Percentiles rank a stretch among this genome's conserved stretches.
These are phyloP conservation scores for Asclepias syriaca DNA, from an alignment of 257 asterid genomes.

Conservation along the genomic window DNA sequence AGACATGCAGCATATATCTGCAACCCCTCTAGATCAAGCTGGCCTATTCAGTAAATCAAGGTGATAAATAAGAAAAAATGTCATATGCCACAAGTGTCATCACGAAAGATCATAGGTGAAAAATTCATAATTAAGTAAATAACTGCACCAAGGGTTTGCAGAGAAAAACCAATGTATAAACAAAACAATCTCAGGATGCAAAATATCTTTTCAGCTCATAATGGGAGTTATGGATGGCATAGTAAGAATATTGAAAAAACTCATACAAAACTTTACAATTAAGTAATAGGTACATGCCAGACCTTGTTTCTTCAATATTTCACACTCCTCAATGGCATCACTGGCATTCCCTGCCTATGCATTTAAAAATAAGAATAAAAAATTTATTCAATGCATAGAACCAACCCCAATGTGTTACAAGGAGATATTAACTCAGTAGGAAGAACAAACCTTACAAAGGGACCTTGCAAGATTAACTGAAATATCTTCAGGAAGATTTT, in stretches of 20 bases:
- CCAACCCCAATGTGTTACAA: neutral
- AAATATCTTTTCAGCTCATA: neutral
- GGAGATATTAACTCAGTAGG: neutral
- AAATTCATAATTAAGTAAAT: neutral
- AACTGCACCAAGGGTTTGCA: neutral
- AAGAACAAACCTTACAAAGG: constrained; percentile 58
- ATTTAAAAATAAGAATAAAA: constrained; percentile 14
- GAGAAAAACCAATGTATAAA: neutral
- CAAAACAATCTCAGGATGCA: neutral
- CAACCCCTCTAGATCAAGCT: constrained; percentile 60
- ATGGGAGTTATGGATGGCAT: neutral
- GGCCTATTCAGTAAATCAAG: constrained; percentile 55
- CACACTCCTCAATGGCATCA: constrained; percentile 77
- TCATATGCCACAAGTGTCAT: neutral
- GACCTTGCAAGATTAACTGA: constrained; percentile 82
- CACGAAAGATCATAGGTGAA: neutral
- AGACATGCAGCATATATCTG: constrained; percentile 79
- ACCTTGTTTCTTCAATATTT: constrained; percentile 68
- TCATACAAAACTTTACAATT: neutral
- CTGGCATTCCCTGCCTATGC: constrained; percentile 67
- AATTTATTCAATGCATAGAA: neutral
- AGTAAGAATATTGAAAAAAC: neutral
- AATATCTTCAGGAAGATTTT: constrained; percentile 46
- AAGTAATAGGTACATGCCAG: constrained; percentile 17
- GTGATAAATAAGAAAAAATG: neutral